Evolutionary conservation across 2,329 filamentous ascomycete species (phyloP).

Genomic region (Monosporascus ibericus): DNA sequence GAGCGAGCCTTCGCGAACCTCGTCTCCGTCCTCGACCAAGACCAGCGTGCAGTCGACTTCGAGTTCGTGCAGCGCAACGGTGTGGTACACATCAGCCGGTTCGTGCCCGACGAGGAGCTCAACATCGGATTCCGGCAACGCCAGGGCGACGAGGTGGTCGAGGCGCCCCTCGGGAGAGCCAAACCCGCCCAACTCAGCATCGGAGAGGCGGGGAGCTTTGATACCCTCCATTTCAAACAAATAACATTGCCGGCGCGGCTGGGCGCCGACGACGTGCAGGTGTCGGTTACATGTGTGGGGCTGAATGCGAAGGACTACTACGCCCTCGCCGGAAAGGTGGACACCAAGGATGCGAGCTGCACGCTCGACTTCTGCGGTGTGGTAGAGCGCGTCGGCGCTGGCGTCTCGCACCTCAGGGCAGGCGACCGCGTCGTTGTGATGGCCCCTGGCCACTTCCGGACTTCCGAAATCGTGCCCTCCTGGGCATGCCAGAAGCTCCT

Average conservation of each 20-base stretch:
- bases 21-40: not conserved
- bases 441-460: slow-evolving; percentile 5
- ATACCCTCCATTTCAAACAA: too few species aligned
- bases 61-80: slow-evolving; percentile 4
- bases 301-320: too few species aligned
- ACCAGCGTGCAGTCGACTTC: not conserved
- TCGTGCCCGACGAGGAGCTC: slow-evolving; percentile 6
- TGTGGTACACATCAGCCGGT: slow-evolving; percentile 12
- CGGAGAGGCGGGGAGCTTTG: too few species aligned
- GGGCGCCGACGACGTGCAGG: too few species aligned
- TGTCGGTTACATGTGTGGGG: too few species aligned
- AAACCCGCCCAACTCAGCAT: too few species aligned
- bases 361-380: not conserved
- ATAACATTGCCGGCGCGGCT: too few species aligned
- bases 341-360: not conserved
- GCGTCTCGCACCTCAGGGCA: not conserved
- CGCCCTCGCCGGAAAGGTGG: not conserved
- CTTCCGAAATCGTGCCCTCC: slow-evolving; percentile 12
- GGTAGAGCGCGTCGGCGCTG: not conserved
- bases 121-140: slow-evolving; percentile 12
- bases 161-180: not conserved
- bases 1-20: not conserved
- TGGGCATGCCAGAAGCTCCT: slow-evolving; percentile 15
- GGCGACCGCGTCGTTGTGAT: slow-evolving; percentile 6
- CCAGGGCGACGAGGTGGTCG: not conserved